These are phyloP conservation scores for Septoria linicola DNA, from an alignment of 2,329 filamentous ascomycete genomes.

Conservation along the genomic window DNA sequence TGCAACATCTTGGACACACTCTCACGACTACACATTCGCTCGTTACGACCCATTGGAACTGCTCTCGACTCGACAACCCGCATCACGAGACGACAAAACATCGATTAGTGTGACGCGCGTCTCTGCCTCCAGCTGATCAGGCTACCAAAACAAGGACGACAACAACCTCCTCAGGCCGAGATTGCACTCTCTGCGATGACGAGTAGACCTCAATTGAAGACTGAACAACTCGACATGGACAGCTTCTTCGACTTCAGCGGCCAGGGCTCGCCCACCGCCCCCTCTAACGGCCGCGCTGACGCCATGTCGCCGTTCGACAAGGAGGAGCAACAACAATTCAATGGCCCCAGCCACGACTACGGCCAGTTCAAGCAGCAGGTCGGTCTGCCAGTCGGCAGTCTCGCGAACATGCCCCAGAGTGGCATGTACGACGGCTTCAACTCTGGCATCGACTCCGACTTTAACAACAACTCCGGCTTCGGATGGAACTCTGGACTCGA, in stretches of 20 bases:
- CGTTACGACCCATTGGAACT: background rate
- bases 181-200: conserved; percentile 22
- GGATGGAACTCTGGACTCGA: conserved; percentile 55
- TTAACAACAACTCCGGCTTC: conserved; percentile 55
- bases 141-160: conserved; percentile 2
- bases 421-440: conserved; percentile 39
- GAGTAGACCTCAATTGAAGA: conserved; percentile 35
- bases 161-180: conserved; percentile 1
- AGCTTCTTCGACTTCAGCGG: conserved; percentile 43
- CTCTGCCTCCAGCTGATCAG: conserved; percentile 1
- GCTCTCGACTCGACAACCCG: background rate
- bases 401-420: conserved; percentile 77
- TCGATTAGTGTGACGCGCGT: conserved; percentile 11
- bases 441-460: conserved; percentile 67
- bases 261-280: conserved; percentile 31
- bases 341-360: conserved; percentile 83
- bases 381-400: conserved; percentile 79
- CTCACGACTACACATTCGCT: background rate
- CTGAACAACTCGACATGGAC: conserved; percentile 42
- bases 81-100: background rate
- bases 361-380: conserved; percentile 95
- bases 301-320: conserved; percentile 37
- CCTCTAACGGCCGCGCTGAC: conserved; percentile 32
- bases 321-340: conserved; percentile 41
- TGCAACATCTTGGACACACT: background rate